Percentiles rank a stretch among this genome's conserved stretches.
phyloP scores from a whole-genome alignment of 306 rosid genomes.

The Elaeagnus macrophylla region DNA sequence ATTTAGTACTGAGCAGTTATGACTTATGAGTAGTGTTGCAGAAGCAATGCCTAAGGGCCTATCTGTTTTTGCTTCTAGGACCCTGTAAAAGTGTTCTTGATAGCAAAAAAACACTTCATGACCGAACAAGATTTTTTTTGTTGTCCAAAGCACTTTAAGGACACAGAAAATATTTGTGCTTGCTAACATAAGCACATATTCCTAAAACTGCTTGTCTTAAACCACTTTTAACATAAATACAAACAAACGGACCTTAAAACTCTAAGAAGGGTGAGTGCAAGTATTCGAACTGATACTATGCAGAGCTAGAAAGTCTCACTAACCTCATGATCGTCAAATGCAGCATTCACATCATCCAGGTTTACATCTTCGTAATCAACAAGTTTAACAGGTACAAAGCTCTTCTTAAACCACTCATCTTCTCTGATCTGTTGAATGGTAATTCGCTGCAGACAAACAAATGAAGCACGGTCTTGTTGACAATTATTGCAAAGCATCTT shows the following conservation, averaged over 20 bases:
- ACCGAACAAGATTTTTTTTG: too few relatives aligned
- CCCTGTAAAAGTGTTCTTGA: too few relatives aligned
- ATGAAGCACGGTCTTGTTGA: background rate
- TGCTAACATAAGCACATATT: too few relatives aligned
- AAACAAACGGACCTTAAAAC: too few relatives aligned
- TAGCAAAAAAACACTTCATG: too few relatives aligned
- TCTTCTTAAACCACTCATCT: conserved; percentile 72
- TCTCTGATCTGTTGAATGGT: conserved; percentile 63
- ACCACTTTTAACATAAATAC: too few relatives aligned
- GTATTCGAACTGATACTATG: conserved; percentile 10
- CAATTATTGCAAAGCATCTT: background rate
- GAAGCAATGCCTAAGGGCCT: background rate
- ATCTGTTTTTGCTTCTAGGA: too few relatives aligned
- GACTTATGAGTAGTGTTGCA: too few relatives aligned
- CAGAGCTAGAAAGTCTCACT: conserved; percentile 21
- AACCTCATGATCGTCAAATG: conserved; percentile 71
- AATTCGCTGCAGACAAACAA: conserved; percentile 50
- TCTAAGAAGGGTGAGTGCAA: background rate
- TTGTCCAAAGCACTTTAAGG: too few relatives aligned
- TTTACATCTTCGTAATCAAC: conserved; percentile 79
- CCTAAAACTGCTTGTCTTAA: too few relatives aligned
- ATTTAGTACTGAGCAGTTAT: too few relatives aligned
- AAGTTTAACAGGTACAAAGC: conserved; percentile 44
- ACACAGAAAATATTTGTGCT: too few relatives aligned
- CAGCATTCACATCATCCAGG: conserved; percentile 81